phyloP scores from a whole-genome alignment of 192 early-diverging fungal species.

The Podila verticillata region DNA sequence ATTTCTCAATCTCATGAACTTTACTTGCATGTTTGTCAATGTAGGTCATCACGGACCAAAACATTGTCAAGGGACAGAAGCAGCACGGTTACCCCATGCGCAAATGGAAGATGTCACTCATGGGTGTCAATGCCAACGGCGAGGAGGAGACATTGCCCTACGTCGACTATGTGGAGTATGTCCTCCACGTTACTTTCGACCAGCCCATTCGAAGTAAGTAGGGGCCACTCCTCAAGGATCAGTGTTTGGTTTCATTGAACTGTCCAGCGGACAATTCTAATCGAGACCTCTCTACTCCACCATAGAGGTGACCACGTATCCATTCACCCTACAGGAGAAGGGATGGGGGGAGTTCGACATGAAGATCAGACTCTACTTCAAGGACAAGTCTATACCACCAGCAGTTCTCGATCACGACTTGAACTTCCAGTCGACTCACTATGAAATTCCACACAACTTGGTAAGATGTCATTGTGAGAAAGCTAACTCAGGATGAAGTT shows the following conservation, averaged over 20 bases:
- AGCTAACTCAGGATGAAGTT: too few species aligned
- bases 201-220: slow-evolving; percentile 53
- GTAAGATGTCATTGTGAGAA: slow-evolving; percentile 14
- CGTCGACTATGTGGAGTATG: slow-evolving; percentile 58
- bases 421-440: slow-evolving; percentile 58
- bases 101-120: slow-evolving; percentile 57
- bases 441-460: slow-evolving; percentile 54
- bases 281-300: background rate
- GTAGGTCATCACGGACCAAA: slow-evolving; percentile 42
- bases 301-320: slow-evolving; percentile 57
- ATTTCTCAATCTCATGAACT: background rate
- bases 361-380: slow-evolving; percentile 60
- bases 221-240: background rate
- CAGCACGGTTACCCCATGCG: slow-evolving; percentile 53
- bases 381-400: slow-evolving; percentile 51
- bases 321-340: slow-evolving; percentile 61
- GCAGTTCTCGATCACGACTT: slow-evolving; percentile 59
- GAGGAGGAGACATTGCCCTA: slow-evolving; percentile 48
- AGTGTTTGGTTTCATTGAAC: background rate
- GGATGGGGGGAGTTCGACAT: slow-evolving; percentile 74
- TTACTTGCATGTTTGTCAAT: too few species aligned
- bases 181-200: slow-evolving; percentile 60
- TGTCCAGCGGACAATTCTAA: background rate
- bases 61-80: slow-evolving; percentile 44
- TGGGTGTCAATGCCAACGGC: slow-evolving; percentile 51